Evolutionary conservation across 2,329 filamentous ascomycete genomes (phyloP).

Genomic region (Alternaria alternata): DNA sequence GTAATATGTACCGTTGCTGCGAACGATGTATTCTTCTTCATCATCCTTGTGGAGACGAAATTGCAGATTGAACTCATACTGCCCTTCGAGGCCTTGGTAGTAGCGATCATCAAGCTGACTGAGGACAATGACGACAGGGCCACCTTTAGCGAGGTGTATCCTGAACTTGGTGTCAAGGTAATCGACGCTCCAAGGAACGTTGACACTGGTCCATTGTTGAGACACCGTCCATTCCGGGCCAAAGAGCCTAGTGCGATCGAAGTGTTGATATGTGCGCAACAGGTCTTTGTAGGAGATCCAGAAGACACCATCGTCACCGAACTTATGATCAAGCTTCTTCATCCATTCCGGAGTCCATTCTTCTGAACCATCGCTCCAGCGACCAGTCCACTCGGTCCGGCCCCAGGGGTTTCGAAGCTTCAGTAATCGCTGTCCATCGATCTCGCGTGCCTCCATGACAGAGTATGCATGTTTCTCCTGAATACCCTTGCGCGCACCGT

Average conservation of each 20-base stretch:
- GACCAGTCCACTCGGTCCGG: constrained; percentile 78
- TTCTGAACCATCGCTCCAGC: constrained; percentile 83
- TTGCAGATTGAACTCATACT: constrained; percentile 65
- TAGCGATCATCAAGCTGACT: constrained; percentile 69
- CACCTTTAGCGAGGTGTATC: constrained; percentile 60
- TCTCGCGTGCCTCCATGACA: constrained; percentile 67
- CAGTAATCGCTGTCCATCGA: constrained; percentile 63
- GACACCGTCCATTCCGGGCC: constrained; percentile 67
- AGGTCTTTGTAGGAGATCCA: constrained; percentile 69
- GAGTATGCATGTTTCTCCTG: constrained; percentile 64
- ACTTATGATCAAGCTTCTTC: constrained; percentile 73
- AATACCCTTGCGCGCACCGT: constrained; percentile 62
- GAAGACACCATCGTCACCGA: constrained; percentile 77
- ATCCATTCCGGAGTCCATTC: constrained; percentile 87
- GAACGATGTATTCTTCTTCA: constrained; percentile 67
- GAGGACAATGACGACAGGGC: constrained; percentile 66
- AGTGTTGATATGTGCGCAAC: constrained; percentile 65
- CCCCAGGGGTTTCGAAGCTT: constrained; percentile 78
- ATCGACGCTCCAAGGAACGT: constrained; percentile 67
- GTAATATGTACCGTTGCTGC: constrained; percentile 63
- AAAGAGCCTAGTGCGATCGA: constrained; percentile 69
- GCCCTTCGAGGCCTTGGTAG: constrained; percentile 64
- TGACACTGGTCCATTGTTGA: constrained; percentile 68
- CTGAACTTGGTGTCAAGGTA: constrained; percentile 69
- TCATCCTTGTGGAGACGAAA: constrained; percentile 67